Evolutionary conservation across 306 rosid genomes (phyloP).

Genomic region (Boehmeria nivea): DNA sequence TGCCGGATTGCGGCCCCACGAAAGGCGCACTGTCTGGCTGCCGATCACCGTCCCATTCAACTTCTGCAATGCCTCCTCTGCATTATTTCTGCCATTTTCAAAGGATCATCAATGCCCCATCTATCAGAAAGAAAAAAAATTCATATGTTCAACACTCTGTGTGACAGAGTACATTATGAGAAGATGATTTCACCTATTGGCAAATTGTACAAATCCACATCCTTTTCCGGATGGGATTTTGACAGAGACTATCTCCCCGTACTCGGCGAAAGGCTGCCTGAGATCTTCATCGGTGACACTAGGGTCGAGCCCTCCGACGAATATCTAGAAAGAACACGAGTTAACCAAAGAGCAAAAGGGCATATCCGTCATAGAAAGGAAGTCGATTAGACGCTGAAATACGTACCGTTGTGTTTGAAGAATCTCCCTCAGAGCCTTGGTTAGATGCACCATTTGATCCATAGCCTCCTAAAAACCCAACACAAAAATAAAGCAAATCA

Average conservation of each 20-base stretch:
- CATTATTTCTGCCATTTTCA: slow-evolving; percentile 58
- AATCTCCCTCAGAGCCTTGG: slow-evolving; percentile 68
- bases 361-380: not conserved
- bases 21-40: slow-evolving; percentile 91
- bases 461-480: slow-evolving; percentile 51
- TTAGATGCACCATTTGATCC: slow-evolving; percentile 58
- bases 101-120: slow-evolving; percentile 11
- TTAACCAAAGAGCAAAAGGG: not conserved
- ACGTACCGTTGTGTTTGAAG: slow-evolving; percentile 90
- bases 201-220: slow-evolving; percentile 96
- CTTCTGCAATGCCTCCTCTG: slow-evolving; percentile 94
- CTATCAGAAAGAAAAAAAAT: not conserved
- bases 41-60: slow-evolving; percentile 76
- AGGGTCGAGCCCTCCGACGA: slow-evolving; percentile 99
- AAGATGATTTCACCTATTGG: slow-evolving; percentile 49
- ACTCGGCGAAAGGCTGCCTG: slow-evolving; percentile 77
- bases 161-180: slow-evolving; percentile 4
- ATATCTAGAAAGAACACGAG: slow-evolving; percentile 59
- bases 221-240: slow-evolving; percentile 97
- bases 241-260: slow-evolving; percentile 88
- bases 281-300: slow-evolving; percentile 90
- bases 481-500: not conserved
- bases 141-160: too few species aligned
- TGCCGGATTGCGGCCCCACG: slow-evolving; percentile 99
- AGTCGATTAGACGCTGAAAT: not conserved